These are phyloP conservation scores for Fusarium sp. DNA, from an alignment of 2,329 filamentous ascomycete genomes.

Conservation along the genomic window DNA sequence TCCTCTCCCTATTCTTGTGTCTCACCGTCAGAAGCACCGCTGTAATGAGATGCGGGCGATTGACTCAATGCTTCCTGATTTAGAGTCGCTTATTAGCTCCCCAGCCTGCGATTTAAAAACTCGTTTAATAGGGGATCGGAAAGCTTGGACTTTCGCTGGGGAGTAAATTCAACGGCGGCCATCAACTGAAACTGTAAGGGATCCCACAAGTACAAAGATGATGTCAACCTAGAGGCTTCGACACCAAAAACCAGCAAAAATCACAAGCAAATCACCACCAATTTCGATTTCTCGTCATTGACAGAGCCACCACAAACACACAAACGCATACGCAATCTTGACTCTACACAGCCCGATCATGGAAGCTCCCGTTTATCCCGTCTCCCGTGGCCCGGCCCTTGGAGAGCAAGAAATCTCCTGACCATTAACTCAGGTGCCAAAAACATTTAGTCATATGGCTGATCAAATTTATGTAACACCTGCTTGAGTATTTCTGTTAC, in stretches of 20 bases:
- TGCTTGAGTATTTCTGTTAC: background rate
- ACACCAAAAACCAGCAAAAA: background rate
- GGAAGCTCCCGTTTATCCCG: slow-evolving; percentile 16
- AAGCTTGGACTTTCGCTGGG: slow-evolving; percentile 17
- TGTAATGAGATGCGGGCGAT: background rate
- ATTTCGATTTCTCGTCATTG: background rate
- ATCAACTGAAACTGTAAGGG: slow-evolving; percentile 8
- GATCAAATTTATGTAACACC: background rate
- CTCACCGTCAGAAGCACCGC: slow-evolving; percentile 26
- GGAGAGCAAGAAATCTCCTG: background rate
- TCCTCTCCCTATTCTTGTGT: background rate
- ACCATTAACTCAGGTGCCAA: background rate
- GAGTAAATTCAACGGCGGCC: slow-evolving; percentile 7
- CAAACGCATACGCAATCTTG: slow-evolving; percentile 19
- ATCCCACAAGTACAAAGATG: background rate
- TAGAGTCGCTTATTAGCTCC: slow-evolving; percentile 12
- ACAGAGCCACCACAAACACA: slow-evolving; percentile 10
- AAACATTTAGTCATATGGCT: too few relatives aligned
- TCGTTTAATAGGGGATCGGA: slow-evolving; percentile 26
- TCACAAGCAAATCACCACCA: background rate
- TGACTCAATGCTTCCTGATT: slow-evolving; percentile 1
- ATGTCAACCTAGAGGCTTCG: slow-evolving; percentile 9
- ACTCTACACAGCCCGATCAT: slow-evolving; percentile 21
- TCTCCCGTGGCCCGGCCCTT: background rate
- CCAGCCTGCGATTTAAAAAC: slow-evolving; percentile 31